Evolutionary conservation across 768 basidiomycete species (phyloP).

Genomic region (Suillus subaureus): DNA sequence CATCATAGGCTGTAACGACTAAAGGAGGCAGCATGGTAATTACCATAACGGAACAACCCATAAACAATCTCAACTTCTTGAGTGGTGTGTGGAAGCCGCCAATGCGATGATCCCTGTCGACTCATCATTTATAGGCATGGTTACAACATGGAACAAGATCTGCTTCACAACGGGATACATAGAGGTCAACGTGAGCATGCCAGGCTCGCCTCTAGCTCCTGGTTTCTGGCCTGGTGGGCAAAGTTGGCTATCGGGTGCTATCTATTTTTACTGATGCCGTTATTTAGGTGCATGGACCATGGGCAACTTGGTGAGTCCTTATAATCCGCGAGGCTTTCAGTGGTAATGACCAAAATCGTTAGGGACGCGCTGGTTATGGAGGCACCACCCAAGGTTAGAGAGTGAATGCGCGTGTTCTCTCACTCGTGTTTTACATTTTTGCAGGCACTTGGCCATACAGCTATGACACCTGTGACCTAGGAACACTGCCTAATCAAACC

Average conservation of each 20-base stretch:
- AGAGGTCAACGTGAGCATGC: conserved; percentile 79
- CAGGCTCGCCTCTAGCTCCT: conserved; percentile 58
- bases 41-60: conserved; percentile 68
- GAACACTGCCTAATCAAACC: conserved; percentile 85
- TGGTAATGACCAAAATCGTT: conserved; percentile 29
- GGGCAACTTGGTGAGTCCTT: conserved; percentile 58
- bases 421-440: conserved; percentile 6
- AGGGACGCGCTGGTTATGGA: conserved; percentile 88
- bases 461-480: conserved; percentile 83
- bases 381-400: conserved; percentile 75
- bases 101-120: not conserved
- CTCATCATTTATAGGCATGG: conserved; percentile 48
- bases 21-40: conserved; percentile 77
- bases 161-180: conserved; percentile 94
- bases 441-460: conserved; percentile 74
- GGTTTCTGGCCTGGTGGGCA: conserved; percentile 83
- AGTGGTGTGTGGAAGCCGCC: conserved; percentile 52
- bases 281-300: conserved; percentile 67
- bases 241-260: conserved; percentile 32
- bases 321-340: not conserved
- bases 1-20: conserved; percentile 65
- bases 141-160: conserved; percentile 91
- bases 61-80: conserved; percentile 82
- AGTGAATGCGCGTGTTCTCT: conserved; percentile 3
- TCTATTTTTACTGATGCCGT: conserved; percentile 9